Evolutionary conservation across 2,329 filamentous ascomycete genomes (phyloP), one percentile per base, ranked within the genome.

Genomic region (Fusarium sambucinum): DNA sequence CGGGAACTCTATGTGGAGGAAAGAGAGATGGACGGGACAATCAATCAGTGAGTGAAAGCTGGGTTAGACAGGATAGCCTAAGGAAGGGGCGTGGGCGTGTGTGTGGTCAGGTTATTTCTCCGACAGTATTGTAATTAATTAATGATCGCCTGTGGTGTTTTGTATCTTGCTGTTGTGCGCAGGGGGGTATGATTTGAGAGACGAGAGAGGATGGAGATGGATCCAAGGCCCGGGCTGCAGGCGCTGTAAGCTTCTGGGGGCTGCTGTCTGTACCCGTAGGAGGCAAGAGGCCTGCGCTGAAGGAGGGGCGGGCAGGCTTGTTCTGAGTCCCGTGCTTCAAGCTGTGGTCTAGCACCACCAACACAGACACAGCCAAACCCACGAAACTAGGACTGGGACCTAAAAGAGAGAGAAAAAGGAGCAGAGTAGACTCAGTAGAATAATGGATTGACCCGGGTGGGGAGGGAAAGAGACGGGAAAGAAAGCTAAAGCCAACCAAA

Each of bases 41-140:
- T 54, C 52, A 35, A 40, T 44, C 21, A 45, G 38, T 38, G 27
- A 9, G 27, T 27, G 27, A 35, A 45, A 33, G 50, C 48, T 45
- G 64, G 40, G 38, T 53, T 53, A 51, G 29, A 55, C 35, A 54
- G 40, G 38, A 51, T 47, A 48, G 27, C 47, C 35, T 55, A 55
- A 51, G 59, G 59, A 58, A 44, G 51, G 61, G 55, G 59, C 33
- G 59, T 59, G 59, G 55, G 59, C 32, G 59, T 60, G 55, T 59
- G 25, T 60, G 55, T 59, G 25, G 54, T 68, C 56, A 54, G 57
- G 53, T 60, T 68, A 72, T 70, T 70, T 69, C 70, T 70, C 70
- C 70, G 63, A 71, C 35, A 53, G 46, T 50, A n/a, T 50, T 46
- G 52, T 47, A 65, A 72, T 73, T 60, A 70, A 56, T 59, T 60